Base-by-base conservation (phyloP, 352 stramenopile genomes). In the Globisporangium radiosum region DNA sequence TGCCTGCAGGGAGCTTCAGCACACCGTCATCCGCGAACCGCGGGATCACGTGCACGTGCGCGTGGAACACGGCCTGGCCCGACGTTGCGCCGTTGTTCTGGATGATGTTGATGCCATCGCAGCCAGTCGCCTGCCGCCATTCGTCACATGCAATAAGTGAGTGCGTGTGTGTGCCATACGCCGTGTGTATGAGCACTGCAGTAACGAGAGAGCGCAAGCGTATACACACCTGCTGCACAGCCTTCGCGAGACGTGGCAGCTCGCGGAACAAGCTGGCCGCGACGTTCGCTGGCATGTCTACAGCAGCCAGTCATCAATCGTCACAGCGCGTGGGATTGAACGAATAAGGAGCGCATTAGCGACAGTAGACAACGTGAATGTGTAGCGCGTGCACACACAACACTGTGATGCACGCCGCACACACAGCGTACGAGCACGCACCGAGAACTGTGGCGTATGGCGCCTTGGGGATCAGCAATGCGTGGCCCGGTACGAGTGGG, bases 41-140 rank as follows among this genome's bases (percentile, higher is more conserved):
- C 4, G 82, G 82, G 59, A 92, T 81, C 51, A 94, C 85, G 69
- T 94, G 85, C 44, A 91, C 74, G 51, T 94, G 85, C 17, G 70
- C 76, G 70, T 92, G 82, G 69, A 92, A 91, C 37, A 92, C 81
- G 1, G 71, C 76, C 59, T 94, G 85, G 1, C 80, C 85, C 1
- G 85, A 57, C 9, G 80, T 67, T 1, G 66, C 33, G 37, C 80
- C 80, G 58, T 94, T 94, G 75, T 94, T 92, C 72, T 94, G 81
- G 37, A 94, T 64, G 66, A 94, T 84, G 62, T 92, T 91, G 63
- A 92, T 62, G 40, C 85, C 82, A 33, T 82, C 71, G 33, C 70
- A 72, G 7, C 78, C 79, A 4, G 83, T 90, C 19, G 85, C 85
- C 61, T 80, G 44, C 14, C 17, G 45, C 8, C 8, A 33, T 33